phyloP scores from a whole-genome alignment of 148 eudicot genomes.

The Dysphania ambrosioides region DNA sequence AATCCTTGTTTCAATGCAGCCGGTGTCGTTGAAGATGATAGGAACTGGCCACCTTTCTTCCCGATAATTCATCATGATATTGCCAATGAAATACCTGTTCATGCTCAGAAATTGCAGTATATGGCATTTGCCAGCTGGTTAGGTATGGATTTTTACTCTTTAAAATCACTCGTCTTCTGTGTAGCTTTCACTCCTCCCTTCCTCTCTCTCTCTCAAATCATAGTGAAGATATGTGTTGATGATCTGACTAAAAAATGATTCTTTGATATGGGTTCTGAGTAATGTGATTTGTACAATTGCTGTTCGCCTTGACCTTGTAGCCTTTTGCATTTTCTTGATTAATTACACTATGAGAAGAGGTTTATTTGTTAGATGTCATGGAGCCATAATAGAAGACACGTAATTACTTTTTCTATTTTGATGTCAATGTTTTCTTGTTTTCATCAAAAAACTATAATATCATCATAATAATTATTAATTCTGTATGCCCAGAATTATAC shows the following conservation, averaged over 20 bases:
- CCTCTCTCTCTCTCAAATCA: neutral
- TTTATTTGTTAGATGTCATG: neutral
- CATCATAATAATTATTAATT: no score
- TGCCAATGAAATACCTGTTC: slow-evolving; percentile 51
- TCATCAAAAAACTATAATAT: no score
- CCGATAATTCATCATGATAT: slow-evolving; percentile 54
- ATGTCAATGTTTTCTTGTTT: neutral
- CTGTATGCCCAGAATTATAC: no score
- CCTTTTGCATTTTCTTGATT: neutral
- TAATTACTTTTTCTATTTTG: neutral
- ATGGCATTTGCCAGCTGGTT: slow-evolving; percentile 59
- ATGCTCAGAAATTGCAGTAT: slow-evolving; percentile 54
- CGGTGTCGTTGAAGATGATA: slow-evolving; percentile 35
- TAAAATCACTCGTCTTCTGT: neutral
- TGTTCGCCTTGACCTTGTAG: neutral
- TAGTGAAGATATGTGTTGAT: neutral
- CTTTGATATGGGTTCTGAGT: neutral
- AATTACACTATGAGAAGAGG: neutral
- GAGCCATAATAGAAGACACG: neutral
- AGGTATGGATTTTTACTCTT: slow-evolving; percentile 29
- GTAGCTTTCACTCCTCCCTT: neutral
- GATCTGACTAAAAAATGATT: neutral
- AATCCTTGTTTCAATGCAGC: slow-evolving; percentile 22
- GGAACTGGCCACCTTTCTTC: slow-evolving; percentile 51
- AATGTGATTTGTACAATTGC: neutral